phyloP scores from a whole-genome alignment of 768 basidiomycete genomes.

The Pleurotus ostreatus region DNA sequence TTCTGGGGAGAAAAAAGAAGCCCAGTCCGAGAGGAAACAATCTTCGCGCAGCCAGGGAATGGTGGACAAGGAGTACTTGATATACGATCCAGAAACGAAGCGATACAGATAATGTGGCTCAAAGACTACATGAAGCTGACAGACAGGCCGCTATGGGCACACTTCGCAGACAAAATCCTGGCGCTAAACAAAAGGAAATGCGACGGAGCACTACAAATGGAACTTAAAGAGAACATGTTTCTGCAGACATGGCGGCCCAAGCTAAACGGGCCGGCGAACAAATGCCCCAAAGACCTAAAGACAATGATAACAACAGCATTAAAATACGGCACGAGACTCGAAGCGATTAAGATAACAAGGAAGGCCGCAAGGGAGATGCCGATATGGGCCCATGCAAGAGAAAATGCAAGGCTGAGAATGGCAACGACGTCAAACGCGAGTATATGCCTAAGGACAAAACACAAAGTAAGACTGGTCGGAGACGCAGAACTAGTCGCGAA shows the following conservation, averaged over 20 bases:
- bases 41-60: not conserved
- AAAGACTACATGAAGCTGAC: not conserved
- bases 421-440: too few species aligned
- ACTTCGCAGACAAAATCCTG: not conserved
- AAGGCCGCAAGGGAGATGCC: too few species aligned
- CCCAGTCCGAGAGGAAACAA: not conserved
- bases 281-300: not conserved
- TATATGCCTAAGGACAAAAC: not conserved
- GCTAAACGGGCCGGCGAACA: not conserved
- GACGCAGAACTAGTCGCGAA: too few species aligned
- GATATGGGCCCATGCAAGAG: too few species aligned
- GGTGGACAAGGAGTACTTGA: not conserved
- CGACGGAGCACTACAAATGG: not conserved
- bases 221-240: not conserved
- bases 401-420: too few species aligned
- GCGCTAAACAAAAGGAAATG: not conserved
- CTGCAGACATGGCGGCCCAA: not conserved
- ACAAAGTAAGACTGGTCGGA: too few species aligned
- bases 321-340: not conserved
- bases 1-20: not conserved
- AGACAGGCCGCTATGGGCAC: not conserved
- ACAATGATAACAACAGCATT: not conserved
- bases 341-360: not conserved
- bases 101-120: not conserved
- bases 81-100: not conserved